Evolutionary conservation across 257 asterid genomes (phyloP).

Genomic region (Rubia yunnanensis): DNA sequence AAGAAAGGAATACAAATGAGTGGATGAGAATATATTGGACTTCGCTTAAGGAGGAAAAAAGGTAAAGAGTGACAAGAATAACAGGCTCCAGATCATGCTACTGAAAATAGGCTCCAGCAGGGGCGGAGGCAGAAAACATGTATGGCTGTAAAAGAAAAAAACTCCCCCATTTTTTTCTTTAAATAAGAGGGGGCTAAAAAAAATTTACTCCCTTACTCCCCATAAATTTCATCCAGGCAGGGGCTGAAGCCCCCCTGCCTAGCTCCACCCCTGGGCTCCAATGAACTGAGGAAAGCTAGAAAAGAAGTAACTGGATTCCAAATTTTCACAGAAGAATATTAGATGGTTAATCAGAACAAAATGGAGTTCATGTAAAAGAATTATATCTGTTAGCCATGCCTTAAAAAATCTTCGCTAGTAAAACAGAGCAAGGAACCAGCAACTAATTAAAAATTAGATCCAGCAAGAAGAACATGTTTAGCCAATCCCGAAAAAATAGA

Average conservation of each 20-base stretch:
- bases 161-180: too few relatives aligned
- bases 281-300: neutral
- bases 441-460: neutral
- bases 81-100: neutral
- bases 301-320: neutral
- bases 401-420: neutral
- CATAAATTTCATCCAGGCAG: too few relatives aligned
- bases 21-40: neutral
- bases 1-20: neutral
- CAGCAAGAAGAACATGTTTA: conserved; percentile 1
- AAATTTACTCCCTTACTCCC: too few relatives aligned
- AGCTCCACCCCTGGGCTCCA: too few relatives aligned
- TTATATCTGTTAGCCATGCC: neutral
- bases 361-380: neutral
- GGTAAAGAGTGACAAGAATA: too few relatives aligned
- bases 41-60: too few relatives aligned
- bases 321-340: neutral
- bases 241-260: too few relatives aligned
- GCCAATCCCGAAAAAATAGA: conserved; percentile 9
- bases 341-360: neutral
- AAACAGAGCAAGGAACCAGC: neutral
- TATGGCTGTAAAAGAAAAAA: too few relatives aligned
- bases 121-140: too few relatives aligned
- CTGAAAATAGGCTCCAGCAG: neutral
- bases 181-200: too few relatives aligned